Evolutionary conservation across 805 yeast genomes (phyloP), one percentile per base, ranked within the genome.

Genomic region (Myxozyma nipponensis): DNA sequence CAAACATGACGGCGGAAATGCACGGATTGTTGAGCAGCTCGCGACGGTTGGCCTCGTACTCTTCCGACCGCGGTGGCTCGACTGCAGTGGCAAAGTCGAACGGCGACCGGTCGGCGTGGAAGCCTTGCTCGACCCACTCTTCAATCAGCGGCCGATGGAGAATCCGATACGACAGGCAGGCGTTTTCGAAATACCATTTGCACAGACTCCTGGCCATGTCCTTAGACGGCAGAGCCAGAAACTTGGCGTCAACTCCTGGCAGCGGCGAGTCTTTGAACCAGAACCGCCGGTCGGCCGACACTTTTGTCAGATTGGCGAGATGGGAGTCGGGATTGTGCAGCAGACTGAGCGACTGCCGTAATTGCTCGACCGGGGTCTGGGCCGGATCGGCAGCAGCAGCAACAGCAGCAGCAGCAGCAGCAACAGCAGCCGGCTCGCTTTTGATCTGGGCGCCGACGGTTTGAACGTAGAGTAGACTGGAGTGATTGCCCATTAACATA

Each of bases 101-200:
- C 3, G 44, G 34, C 15, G 42, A 39, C 5, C 36, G 21, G 15
- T 50, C 55, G 22, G 48, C 46, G 30, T 52, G 42, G 37, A 52
- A 52, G 13, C 56, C 56, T n/a, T 28, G 34, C 2, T 52, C 45
- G 13, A 52, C 39, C 56, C 56, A 52, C 15, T 48, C 44, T 18
- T 50, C 36, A 18, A 52, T 42, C 1, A 42, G 19, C 10, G 56
- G 56, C 1, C 55, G 56, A 35, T 52, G 56, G 9, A 52, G 25
- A 15, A 52, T 45, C 2, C 56, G 42, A 21, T 52, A 52, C n/a
- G 50, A 50, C 28, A 56, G 50, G n/a, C 50, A 28, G 3, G 50
- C 56, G 21, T 52, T 52, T 36, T 52, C 56, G 38, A 52, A 52
- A 19, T 52, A 52, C 56, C 56, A 52, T 6, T 18, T 3, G 4